Evolutionary conservation across 2,329 filamentous ascomycete species (phyloP), one percentile per base, ranked within the genome.

Genomic region (Phyllosticta paracitricarpa): DNA sequence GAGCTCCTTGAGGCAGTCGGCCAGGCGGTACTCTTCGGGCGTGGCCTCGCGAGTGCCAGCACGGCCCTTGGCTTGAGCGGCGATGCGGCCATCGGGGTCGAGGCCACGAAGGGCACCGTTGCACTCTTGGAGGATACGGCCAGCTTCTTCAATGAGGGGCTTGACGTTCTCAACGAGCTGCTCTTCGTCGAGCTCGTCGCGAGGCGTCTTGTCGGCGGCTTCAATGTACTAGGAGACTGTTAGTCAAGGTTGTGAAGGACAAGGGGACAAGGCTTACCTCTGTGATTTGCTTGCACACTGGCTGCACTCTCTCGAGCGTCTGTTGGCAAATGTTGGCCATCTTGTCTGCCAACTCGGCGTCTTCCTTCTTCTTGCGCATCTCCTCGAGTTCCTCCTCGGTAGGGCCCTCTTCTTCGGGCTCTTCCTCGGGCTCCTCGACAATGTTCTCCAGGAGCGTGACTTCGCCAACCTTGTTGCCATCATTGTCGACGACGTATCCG

Each of bases 171-270:
- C 85, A 69, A 97, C 91, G 4, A 96, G 84, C 67, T 89, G 83
- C 70, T 97, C 90, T 72, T 97, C 92, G 69, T 97, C 91, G 25
- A 93, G 86, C 68, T 96, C 91, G 4, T 95, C 89, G 75, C 90
- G 88, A 53, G 89, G 87, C 28, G 88, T 89, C 65, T 85, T 84
- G 73, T 96, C 89, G 28, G 89, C 90, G 61, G 81, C 81, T 68
- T 96, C 89, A 68, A 96, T 89, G 76, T 87, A 82, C 84, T 89
- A 65, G 54, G 63, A 33, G 17, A 53, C 25, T 65, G 65, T 72
- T 66, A 66, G 65, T 62, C n/a, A 26, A 28, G n/a, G 2, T 56
- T 53, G 24, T 54, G 28, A 53, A 57, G 54, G 26, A n/a, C 10
- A 8, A 10, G 24, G 48, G 53, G n/a, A 28, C 65, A 59, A 56